Conservation (phyloP, 192 early-diverging fungal genomes). For the Polychytrium aggregatum region DNA sequence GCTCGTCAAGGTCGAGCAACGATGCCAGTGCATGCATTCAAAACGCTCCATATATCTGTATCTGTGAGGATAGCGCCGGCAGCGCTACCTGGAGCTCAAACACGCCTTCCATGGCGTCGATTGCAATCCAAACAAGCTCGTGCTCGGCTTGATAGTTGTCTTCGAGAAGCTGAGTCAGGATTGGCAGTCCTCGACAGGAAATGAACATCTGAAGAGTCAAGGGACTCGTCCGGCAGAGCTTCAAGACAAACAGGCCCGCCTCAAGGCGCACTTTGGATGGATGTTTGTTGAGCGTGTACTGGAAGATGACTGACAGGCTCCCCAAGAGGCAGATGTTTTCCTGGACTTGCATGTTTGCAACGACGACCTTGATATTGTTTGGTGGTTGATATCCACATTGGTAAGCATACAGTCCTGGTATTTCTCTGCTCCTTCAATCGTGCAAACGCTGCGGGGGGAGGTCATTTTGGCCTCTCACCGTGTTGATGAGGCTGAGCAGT, state of each 20-base stretch:
- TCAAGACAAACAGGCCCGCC: constrained; percentile 36
- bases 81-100: constrained; percentile 43
- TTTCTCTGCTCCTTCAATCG: no score
- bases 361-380: background rate
- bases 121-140: constrained; percentile 37
- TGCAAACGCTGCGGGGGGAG: no score
- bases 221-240: constrained; percentile 33
- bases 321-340: constrained; percentile 44
- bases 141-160: constrained; percentile 32
- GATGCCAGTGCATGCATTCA: no score
- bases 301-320: constrained; percentile 36
- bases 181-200: constrained; percentile 39
- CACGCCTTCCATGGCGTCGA: constrained; percentile 37
- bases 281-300: constrained; percentile 26
- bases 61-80: no score
- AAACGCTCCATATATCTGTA: no score
- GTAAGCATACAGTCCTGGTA: no score
- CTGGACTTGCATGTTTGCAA: constrained; percentile 16
- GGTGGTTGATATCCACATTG: no score
- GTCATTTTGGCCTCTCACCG: no score
- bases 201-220: constrained; percentile 46
- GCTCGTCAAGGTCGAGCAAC: no score
- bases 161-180: constrained; percentile 34
- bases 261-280: constrained; percentile 27
- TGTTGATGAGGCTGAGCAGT: no score